Base-by-base conservation (phyloP, 148 eudicot genomes). In the Hydrangea macrophylla region DNA sequence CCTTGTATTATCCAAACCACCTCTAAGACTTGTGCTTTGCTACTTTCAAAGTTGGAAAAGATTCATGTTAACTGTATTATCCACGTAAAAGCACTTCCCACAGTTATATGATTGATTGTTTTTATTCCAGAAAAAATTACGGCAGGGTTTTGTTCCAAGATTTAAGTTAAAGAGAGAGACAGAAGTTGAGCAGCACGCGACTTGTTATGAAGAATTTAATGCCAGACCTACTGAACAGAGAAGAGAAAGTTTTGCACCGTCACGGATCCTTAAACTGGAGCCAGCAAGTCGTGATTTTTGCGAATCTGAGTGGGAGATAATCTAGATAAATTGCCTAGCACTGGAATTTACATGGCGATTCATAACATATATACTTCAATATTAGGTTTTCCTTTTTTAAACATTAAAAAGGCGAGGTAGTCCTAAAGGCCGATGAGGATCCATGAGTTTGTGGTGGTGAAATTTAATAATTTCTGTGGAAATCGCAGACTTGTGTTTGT, bases 271-370 rank as follows among this genome's bases (percentile, higher is more conserved):
- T 22, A 64, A 59, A 30, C 17, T 23, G 17, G 73, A 60, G 65
- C 2, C 30, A 18, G 32, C 30, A 7, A 24, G 50, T 50, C 7
- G 12, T 44, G 65, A 59, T 11, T 58, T 45, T 33, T 70, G 48
- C 9, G 66, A 70, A 45, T 45, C 58, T 3, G 73, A 60, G 50
- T 70, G 65, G 73, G 65, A 59, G 35, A 53, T 70, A 3, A 53
- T 70, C 37, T 70, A 70, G 51, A 53, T 48, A 45, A 32, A 17
- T 59, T 7, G 5, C 11, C 48, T 7, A 8, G 27, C 18, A 9
- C 33, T 64, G 61, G 45, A 68, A 35, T 36, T 55, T 25, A 42
- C 9, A 12, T 15, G 24, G 36, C 35, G 15, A 25, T 62, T 42
- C 24, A 44, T 61, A n/a, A 36, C 24, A 35, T n/a, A 24, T 15